phyloP scores from a whole-genome alignment of 2,329 filamentous ascomycete species.

The Penicillium paneum region DNA sequence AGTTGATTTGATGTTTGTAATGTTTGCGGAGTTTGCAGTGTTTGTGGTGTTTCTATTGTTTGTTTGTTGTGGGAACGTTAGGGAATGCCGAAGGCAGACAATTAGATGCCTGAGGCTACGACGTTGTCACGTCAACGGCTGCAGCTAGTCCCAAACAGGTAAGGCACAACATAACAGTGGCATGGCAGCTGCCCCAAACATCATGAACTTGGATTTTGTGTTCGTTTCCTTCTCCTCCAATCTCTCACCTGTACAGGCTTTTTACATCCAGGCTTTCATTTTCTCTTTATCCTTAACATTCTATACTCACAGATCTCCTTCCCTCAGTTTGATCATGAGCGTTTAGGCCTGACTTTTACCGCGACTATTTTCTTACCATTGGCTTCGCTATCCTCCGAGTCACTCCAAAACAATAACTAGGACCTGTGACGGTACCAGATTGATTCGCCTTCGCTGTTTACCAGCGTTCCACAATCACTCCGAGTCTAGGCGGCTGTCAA shows the following conservation, averaged over 20 bases:
- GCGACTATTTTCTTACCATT: constrained; percentile 15
- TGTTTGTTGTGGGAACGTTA: constrained; percentile 2
- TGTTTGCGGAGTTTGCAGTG: neutral
- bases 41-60: neutral
- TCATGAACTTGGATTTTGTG: constrained; percentile 28
- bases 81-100: constrained; percentile 7
- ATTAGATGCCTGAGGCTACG: constrained; percentile 25
- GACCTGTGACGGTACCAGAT: constrained; percentile 3
- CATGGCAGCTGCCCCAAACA: constrained; percentile 36
- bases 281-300: constrained; percentile 27
- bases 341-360: constrained; percentile 21
- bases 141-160: constrained; percentile 32
- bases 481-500: neutral
- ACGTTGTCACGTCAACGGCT: constrained; percentile 42
- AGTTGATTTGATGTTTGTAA: neutral
- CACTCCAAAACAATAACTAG: neutral
- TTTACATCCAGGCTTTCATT: neutral
- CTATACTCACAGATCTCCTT: neutral
- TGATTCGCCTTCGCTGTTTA: constrained; percentile 6
- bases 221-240: constrained; percentile 21
- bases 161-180: constrained; percentile 43
- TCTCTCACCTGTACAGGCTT: constrained; percentile 14
- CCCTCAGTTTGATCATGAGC: constrained; percentile 27
- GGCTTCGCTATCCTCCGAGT: constrained; percentile 8
- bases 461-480: constrained; percentile 2